Percentiles rank a stretch among this genome's conserved stretches.
Evolutionary conservation across 768 basidiomycete genomes (phyloP).

Genomic region (Phlegmacium glaucopus): DNA sequence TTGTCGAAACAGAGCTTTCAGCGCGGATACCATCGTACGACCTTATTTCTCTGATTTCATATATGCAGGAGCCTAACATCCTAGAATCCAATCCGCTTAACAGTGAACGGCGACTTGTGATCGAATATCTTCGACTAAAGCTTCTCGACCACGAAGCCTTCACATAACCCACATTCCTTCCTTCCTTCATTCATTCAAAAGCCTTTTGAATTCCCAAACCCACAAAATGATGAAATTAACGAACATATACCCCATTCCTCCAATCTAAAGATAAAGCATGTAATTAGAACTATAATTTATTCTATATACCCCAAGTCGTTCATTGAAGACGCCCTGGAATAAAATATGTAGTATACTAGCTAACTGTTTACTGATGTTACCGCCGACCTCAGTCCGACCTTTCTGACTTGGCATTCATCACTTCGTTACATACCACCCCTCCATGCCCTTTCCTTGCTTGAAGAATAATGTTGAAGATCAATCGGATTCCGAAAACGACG

Average conservation of each 20-base stretch:
- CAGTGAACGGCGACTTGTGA: background rate
- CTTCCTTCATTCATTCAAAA: too few species aligned
- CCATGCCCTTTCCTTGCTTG: constrained; percentile 5
- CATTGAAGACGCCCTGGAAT: too few species aligned
- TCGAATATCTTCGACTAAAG: too few species aligned
- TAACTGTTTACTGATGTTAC: background rate
- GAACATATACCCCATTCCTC: too few species aligned
- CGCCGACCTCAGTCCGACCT: background rate
- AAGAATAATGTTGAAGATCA: background rate
- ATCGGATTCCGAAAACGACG: constrained; percentile 55
- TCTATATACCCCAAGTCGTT: too few species aligned
- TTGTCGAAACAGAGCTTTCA: background rate
- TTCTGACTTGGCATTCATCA: background rate
- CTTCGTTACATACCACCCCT: background rate
- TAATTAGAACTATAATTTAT: too few species aligned
- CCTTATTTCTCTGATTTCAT: background rate
- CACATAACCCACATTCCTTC: too few species aligned
- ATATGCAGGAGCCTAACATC: background rate
- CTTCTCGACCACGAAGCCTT: too few species aligned
- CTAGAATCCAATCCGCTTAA: background rate
- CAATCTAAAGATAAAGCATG: too few species aligned
- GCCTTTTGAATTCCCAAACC: too few species aligned
- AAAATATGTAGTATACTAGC: background rate
- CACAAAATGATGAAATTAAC: too few species aligned
- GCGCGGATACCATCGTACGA: background rate